Conservation (phyloP, 2,329 filamentous ascomycete genomes). For the Pseudogymnoascus sp. region DNA sequence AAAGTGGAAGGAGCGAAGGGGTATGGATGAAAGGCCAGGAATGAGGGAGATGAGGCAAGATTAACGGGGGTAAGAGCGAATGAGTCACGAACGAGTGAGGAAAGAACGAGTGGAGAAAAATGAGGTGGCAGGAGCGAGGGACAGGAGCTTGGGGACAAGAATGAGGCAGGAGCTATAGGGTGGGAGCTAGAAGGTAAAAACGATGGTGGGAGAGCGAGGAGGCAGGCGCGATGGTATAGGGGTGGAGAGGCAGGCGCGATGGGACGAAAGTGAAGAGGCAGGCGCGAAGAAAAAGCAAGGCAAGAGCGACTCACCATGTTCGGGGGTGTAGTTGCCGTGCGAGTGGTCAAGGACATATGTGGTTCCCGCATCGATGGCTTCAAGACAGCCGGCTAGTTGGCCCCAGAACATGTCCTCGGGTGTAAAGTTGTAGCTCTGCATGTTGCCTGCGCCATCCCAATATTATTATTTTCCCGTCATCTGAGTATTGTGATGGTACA, state of each 20-base stretch:
- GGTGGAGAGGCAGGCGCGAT: conserved; percentile 12
- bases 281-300: neutral
- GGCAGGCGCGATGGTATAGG: conserved; percentile 8
- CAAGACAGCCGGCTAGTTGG: conserved; percentile 35
- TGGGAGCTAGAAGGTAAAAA: neutral
- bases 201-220: neutral
- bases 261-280: neutral
- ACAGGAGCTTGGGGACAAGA: neutral
- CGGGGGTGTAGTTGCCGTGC: conserved; percentile 29
- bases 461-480: conserved; percentile 8
- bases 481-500: neutral
- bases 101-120: neutral
- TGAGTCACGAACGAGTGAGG: neutral
- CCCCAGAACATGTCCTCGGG: conserved; percentile 42
- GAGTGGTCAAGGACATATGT: conserved; percentile 38
- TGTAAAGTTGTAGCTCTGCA: conserved; percentile 31
- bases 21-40: neutral
- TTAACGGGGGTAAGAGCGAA: neutral
- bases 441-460: conserved; percentile 29
- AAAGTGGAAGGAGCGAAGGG: neutral
- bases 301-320: conserved; percentile 25
- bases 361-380: conserved; percentile 37
- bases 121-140: conserved; percentile 12
- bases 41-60: neutral
- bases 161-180: neutral